Evolutionary conservation across 176 grass and related monocot species (phyloP), one percentile per base, ranked within the genome.

Genomic region (Neostapfia colusana): DNA sequence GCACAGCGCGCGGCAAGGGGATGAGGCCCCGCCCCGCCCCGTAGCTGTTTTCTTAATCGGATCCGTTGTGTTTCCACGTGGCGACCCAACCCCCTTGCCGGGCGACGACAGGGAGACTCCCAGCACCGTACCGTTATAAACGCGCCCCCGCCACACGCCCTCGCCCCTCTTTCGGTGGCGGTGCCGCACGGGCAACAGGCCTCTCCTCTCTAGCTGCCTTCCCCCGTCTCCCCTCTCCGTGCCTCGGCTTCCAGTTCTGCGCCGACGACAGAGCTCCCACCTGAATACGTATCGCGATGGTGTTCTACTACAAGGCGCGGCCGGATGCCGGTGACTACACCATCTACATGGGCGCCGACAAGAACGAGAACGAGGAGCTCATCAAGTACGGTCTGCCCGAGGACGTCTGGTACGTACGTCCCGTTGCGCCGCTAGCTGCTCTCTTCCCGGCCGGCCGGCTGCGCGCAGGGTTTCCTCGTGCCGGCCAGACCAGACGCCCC

Each of bases 331-430:
- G 95, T 44, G 95, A 97, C 43, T 92, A 90, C 86, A 93, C 91
- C 89, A 90, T 97, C 81, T 97, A 86, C 82, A 93, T 93, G 95
- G 91, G 91, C 73, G 75, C 88, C 21, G 95, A 93, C 87, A 93
- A 92, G 84, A 81, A 88, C 85, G 91, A 97, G 81, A 97, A 97
- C 87, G 89, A 97, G 82, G 95, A 97, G 79, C 91, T 97, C 79
- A 92, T 93, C 86, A 97, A 93, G 71, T 97, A 93, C 79, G 89
- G 95, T 46, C 92, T 93, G 71, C 91, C 95, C 34, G 88, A 93
- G 86, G 95, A 97, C 69, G 82, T 93, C 65, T 97, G 95, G 91
- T 95, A 87, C n/a, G n/a, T n/a, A n/a, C 62, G 75, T 64, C 31
- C 31, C 31, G 31, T 31, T 31, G 21, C 41, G 55, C 2, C 1